Base-by-base conservation (phyloP, 768 basidiomycete genomes). In the Russula lepida region DNA sequence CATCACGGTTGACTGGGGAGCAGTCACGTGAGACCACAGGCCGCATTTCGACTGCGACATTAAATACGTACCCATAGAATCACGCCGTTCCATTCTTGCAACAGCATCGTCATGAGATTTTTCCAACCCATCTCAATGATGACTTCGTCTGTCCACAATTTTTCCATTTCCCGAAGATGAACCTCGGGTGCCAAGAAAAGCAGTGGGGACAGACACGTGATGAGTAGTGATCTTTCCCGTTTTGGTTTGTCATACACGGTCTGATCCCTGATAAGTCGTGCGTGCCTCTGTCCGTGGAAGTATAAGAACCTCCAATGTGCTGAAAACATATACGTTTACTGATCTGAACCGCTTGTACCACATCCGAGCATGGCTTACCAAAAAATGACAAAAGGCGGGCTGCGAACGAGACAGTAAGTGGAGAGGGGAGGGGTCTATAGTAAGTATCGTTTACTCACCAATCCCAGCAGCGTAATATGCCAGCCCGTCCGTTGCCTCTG, bases 1-100 rank as follows among this genome's bases (percentile, higher is more conserved):
- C 66, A 74, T 63, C 21, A 74, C 72, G 1, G 71, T 74, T 0
- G 71, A 67, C 72, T 51, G n/a, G 23, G 39, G 21, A 6, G 7
- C 1, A 28, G 25, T n/a, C 25, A 35, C 23, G 41, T 62, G 21
- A 64, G 37, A 6, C 19, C 13, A 4, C 11, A 27, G 19, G 30
- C 8, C 17, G 43, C 7, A 25, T 6, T 28, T n/a, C n/a, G 25
- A 1, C 11, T n/a, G n/a, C n/a, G n/a, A 13, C 2, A 17, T 15
- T 9, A 11, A 35, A 52, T n/a, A 9, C 32, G 4, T 44, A 61
- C 62, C 53, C 39, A 63, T 23, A 63, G 62, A 37, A 61, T 59
- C 12, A 63, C 12, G 9, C 25, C 47, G 23, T 32, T 27, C 62
- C 62, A 63, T 35, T 63, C 62, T 8, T 5, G 23, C 7, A 54